A percentile compares a stretch with the other conserved stretches of the same genome.
Evolutionary conservation across 2,329 filamentous ascomycete species (phyloP).

Genomic region (Drechslerella stenobrocha): DNA sequence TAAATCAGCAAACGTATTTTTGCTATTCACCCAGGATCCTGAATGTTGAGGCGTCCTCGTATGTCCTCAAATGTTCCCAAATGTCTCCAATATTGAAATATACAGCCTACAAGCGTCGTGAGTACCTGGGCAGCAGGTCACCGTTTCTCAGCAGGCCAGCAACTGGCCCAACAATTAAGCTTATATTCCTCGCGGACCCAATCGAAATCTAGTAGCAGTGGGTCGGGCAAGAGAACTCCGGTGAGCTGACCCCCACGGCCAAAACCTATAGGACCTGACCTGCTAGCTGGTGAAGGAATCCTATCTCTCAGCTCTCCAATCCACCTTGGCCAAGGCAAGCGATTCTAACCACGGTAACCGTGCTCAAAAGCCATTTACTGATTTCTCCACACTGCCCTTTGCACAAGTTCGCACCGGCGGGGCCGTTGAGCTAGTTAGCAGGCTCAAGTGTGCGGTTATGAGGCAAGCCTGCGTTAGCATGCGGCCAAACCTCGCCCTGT

Average conservation of each 20-base stretch:
- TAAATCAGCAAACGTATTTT: too few species aligned
- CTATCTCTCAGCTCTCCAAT: neutral
- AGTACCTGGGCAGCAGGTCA: too few species aligned
- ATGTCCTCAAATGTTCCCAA: too few species aligned
- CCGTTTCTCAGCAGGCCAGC: too few species aligned
- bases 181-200: too few species aligned
- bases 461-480: constrained; percentile 4
- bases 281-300: neutral
- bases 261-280: neutral
- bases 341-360: neutral
- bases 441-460: neutral
- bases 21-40: too few species aligned
- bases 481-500: constrained; percentile 1
- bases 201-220: neutral
- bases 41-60: too few species aligned
- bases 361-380: neutral
- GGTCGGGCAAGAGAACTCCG: neutral
- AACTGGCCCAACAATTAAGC: too few species aligned
- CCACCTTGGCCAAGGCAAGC: neutral
- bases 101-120: too few species aligned
- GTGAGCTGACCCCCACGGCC: neutral
- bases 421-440: neutral
- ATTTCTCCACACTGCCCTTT: neutral
- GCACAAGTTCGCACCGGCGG: neutral
- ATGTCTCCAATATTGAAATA: too few species aligned